Conservation (phyloP, 768 basidiomycete species). For the Termitomyces sp. region DNA sequence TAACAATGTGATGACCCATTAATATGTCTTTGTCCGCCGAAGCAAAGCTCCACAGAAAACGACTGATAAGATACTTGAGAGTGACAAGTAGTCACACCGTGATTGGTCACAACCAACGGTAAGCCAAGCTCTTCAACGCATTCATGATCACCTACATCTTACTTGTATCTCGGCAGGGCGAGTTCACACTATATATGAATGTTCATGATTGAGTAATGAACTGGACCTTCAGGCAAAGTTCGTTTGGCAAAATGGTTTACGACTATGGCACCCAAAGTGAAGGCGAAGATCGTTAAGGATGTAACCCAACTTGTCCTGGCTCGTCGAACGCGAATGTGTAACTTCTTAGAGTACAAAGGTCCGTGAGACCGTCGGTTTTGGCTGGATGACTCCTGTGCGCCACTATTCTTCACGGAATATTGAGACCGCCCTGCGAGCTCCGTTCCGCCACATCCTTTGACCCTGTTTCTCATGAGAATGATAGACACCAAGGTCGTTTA, state of each 20-base stretch:
- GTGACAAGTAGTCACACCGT: conserved; percentile 6
- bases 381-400: background rate
- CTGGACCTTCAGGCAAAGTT: conserved; percentile 69
- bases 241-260: conserved; percentile 98
- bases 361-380: conserved; percentile 14
- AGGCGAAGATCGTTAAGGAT: conserved; percentile 98
- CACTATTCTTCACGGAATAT: background rate
- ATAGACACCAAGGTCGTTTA: conserved; percentile 87
- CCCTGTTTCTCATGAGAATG: conserved; percentile 24
- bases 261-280: conserved; percentile 85
- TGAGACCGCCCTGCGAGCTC: background rate
- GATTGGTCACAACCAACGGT: conserved; percentile 4
- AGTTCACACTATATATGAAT: conserved; percentile 17
- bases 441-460: background rate
- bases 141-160: conserved; percentile 95
- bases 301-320: conserved; percentile 97
- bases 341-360: conserved; percentile 99
- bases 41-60: background rate
- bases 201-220: conserved; percentile 3
- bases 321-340: conserved; percentile 95
- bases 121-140: background rate
- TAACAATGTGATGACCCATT: background rate
- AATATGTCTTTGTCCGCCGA: background rate
- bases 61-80: too few species aligned
- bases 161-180: conserved; percentile 94